Evolutionary conservation across 169 alveolate genomes (phyloP).

Genomic region (Plasmodium cynomolgi): DNA sequence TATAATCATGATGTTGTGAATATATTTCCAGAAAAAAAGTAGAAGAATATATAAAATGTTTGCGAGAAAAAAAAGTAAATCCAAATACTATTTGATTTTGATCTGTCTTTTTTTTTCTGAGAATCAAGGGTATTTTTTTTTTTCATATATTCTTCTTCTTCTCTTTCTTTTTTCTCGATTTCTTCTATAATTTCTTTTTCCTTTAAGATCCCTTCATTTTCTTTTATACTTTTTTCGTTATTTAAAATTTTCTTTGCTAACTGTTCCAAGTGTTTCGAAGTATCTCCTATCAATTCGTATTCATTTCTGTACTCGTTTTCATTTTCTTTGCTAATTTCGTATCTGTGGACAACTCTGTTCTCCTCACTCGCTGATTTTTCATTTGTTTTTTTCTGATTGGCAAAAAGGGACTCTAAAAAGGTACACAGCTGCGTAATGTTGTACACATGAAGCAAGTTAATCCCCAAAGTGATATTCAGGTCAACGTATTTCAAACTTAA

Average conservation of each 20-base stretch:
- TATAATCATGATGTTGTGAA: slow-evolving; percentile 29
- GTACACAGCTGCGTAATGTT: slow-evolving; percentile 59
- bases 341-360: slow-evolving; percentile 15
- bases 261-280: slow-evolving; percentile 56
- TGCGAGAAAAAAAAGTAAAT: slow-evolving; percentile 43
- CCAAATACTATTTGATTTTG: slow-evolving; percentile 5
- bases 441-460: slow-evolving; percentile 58
- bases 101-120: slow-evolving; percentile 21
- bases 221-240: slow-evolving; percentile 15
- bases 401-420: slow-evolving; percentile 25
- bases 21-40: slow-evolving; percentile 54
- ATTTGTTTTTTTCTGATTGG: neutral
- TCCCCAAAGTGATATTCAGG: slow-evolving; percentile 19
- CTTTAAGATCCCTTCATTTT: slow-evolving; percentile 66
- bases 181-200: slow-evolving; percentile 71
- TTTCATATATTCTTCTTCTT: slow-evolving; percentile 75
- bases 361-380: slow-evolving; percentile 6
- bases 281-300: slow-evolving; percentile 50
- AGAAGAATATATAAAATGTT: slow-evolving; percentile 45
- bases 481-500: slow-evolving; percentile 52
- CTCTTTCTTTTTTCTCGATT: slow-evolving; percentile 65
- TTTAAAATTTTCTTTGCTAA: slow-evolving; percentile 53
- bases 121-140: slow-evolving; percentile 10
- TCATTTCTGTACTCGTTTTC: slow-evolving; percentile 22
- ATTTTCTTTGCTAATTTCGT: slow-evolving; percentile 47